phyloP scores from a whole-genome alignment of 345 rosid genomes.

The Linum tenue region DNA sequence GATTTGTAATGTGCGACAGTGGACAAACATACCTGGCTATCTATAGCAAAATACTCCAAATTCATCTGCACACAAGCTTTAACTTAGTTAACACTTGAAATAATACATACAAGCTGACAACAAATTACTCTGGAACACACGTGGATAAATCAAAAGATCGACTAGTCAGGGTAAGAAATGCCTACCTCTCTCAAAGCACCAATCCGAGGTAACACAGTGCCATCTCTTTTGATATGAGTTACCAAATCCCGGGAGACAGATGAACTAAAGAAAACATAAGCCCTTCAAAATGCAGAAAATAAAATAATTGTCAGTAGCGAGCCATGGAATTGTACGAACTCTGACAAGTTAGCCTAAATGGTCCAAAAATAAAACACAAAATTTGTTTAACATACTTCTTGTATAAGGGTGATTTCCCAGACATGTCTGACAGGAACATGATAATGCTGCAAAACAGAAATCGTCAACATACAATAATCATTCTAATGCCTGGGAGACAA shows the following conservation, averaged over 20 bases:
- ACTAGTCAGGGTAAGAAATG: conserved; percentile 2
- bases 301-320: conserved; percentile 15
- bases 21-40: conserved; percentile 66
- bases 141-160: conserved; percentile 3
- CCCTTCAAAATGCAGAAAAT: conserved; percentile 45
- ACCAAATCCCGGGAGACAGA: conserved; percentile 79
- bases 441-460: conserved; percentile 48
- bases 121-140: conserved; percentile 13
- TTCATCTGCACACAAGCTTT: conserved; percentile 68
- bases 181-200: conserved; percentile 90
- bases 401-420: conserved; percentile 82
- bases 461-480: not conserved
- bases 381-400: conserved; percentile 62
- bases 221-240: conserved; percentile 71
- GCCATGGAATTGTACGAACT: conserved; percentile 6
- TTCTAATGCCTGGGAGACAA: not conserved
- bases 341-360: conserved; percentile 3
- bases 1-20: not conserved
- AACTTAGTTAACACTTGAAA: not conserved
- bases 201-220: conserved; percentile 79
- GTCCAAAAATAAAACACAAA: conserved; percentile 10
- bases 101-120: conserved; percentile 1
- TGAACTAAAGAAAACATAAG: conserved; percentile 97
- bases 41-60: conserved; percentile 94
- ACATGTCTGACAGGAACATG: conserved; percentile 97